Percentiles rank a stretch among this genome's conserved stretches.
phyloP scores from a whole-genome alignment of 169 alveolate genomes.

The Eimeria sp. region DNA sequence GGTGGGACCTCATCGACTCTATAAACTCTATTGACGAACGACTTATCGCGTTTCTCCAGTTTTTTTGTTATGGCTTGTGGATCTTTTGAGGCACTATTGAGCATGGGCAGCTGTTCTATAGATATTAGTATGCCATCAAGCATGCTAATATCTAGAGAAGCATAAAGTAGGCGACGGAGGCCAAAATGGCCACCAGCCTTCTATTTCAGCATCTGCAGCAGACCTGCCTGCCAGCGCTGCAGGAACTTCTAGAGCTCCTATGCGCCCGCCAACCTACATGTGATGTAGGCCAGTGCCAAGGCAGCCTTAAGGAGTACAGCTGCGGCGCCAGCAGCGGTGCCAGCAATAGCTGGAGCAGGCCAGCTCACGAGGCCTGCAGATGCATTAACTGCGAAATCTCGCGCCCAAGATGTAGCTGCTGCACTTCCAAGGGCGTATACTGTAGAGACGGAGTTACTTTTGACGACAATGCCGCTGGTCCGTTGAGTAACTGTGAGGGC shows the following conservation, averaged over 20 bases:
- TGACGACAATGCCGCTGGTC: not conserved
- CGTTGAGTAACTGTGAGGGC: not conserved
- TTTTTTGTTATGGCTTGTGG: not conserved
- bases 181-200: slow-evolving; percentile 58
- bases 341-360: not conserved
- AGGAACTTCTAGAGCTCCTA: not conserved
- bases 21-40: not conserved
- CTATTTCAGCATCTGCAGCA: slow-evolving; percentile 52
- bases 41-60: not conserved
- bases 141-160: not conserved
- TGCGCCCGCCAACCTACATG: not conserved
- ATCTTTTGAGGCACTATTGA: not conserved
- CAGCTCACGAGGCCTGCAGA: not conserved
- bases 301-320: not conserved
- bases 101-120: not conserved
- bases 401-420: not conserved
- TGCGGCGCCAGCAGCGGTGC: not conserved
- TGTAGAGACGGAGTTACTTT: not conserved
- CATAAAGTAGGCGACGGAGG: not conserved
- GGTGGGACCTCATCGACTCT: slow-evolving; percentile 26
- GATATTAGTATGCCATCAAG: slow-evolving; percentile 8
- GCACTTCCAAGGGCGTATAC: not conserved
- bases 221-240: slow-evolving; percentile 12
- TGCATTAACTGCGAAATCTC: not conserved
- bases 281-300: not conserved